Conservation (phyloP, 331 rosid species). For the Saraca asoca region DNA sequence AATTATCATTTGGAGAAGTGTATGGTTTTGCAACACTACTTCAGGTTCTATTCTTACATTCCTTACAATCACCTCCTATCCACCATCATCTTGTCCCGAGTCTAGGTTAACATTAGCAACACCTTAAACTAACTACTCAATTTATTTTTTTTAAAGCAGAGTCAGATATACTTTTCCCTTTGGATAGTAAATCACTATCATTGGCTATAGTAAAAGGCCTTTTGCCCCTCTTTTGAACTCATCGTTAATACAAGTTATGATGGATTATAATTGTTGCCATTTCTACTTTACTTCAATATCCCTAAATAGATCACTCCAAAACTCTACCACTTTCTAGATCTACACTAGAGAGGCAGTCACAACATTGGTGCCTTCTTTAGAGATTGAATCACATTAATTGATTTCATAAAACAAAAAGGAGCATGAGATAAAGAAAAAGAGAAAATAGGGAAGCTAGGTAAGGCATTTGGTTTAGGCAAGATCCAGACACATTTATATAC, state of each 20-base stretch:
- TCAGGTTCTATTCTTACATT: constrained; percentile 79
- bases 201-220: constrained; percentile 29
- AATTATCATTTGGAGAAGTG: constrained; percentile 44
- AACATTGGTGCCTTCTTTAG: no score
- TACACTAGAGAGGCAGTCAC: no score
- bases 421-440: no score
- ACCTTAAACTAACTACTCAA: constrained; percentile 53
- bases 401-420: no score
- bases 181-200: constrained; percentile 37
- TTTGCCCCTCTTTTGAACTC: constrained; percentile 62
- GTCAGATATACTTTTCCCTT: constrained; percentile 45
- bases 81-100: constrained; percentile 56
- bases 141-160: constrained; percentile 29
- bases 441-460: no score
- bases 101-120: constrained; percentile 51
- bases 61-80: constrained; percentile 68
- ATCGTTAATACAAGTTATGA: constrained; percentile 36
- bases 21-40: constrained; percentile 61
- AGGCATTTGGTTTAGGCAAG: no score
- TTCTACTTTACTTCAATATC: no score
- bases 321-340: no score
- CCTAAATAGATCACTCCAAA: no score
- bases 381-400: no score
- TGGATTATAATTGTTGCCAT: constrained; percentile 8
- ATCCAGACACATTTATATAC: no score